Percentiles rank a stretch among this genome's conserved stretches.
phyloP scores from a whole-genome alignment of 306 rosid species.

The Cyclanthera cordifolia region DNA sequence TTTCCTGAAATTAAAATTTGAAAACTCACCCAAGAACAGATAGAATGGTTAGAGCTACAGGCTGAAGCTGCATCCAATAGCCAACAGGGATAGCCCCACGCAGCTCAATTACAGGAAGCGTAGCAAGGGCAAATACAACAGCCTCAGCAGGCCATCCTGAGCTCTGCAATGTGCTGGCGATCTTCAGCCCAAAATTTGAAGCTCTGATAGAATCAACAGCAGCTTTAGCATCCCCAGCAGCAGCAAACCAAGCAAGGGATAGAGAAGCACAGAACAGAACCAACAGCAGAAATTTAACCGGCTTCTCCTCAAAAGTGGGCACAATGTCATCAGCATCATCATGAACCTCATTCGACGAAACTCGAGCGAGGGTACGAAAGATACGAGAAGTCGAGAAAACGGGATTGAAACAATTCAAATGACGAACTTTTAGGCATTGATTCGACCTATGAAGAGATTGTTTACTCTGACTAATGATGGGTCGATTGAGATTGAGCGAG shows the following conservation, averaged over 20 bases:
- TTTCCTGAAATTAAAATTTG: background rate
- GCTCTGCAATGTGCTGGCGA: constrained; percentile 51
- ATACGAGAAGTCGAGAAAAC: constrained; percentile 16
- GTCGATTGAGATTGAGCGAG: constrained; percentile 16
- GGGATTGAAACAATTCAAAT: constrained; percentile 14
- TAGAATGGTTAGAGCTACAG: constrained; percentile 37
- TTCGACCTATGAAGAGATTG: constrained; percentile 17
- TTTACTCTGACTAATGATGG: background rate
- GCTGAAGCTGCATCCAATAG: constrained; percentile 79
- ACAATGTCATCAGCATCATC: constrained; percentile 30
- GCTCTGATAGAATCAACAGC: constrained; percentile 72
- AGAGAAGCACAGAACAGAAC: constrained; percentile 70
- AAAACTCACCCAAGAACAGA: constrained; percentile 64
- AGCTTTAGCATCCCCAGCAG: constrained; percentile 78
- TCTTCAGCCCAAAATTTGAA: constrained; percentile 61
- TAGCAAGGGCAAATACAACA: constrained; percentile 72
- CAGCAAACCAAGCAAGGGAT: constrained; percentile 71
- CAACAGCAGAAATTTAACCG: constrained; percentile 47
- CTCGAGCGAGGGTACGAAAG: constrained; percentile 19
- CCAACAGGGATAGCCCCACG: constrained; percentile 98
- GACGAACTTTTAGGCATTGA: constrained; percentile 13
- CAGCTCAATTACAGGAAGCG: constrained; percentile 90
- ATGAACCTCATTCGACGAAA: constrained; percentile 28
- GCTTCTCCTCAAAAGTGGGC: constrained; percentile 32
- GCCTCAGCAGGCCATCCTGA: constrained; percentile 70